Conservation (phyloP, 2,329 filamentous ascomycete genomes). For the Aureobasidium leucospermi region DNA sequence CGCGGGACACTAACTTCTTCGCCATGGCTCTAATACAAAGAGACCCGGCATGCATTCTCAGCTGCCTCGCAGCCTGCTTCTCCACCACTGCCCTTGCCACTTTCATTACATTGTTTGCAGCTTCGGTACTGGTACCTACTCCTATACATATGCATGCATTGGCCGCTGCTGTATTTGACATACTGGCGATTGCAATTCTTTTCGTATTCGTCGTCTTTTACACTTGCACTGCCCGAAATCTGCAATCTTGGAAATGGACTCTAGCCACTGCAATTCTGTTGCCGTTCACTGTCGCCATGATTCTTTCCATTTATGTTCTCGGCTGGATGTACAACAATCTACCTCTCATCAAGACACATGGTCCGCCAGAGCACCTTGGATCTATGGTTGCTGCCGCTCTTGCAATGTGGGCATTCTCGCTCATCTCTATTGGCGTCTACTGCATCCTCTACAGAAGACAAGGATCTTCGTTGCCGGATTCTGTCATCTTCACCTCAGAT, state of each 20-base stretch:
- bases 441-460: conserved; percentile 21
- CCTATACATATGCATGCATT: conserved; percentile 12
- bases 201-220: conserved; percentile 14
- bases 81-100: conserved; percentile 4
- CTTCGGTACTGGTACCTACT: not conserved
- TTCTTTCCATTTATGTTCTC: conserved; percentile 19
- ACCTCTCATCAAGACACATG: not conserved
- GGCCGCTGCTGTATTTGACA: conserved; percentile 18
- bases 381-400: conserved; percentile 21
- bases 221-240: not conserved
- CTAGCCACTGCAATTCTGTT: conserved; percentile 1
- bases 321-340: conserved; percentile 16
- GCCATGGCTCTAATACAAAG: not conserved
- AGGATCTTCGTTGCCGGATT: conserved; percentile 6
- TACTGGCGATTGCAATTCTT: conserved; percentile 15
- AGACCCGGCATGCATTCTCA: conserved; percentile 4
- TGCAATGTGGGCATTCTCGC: conserved; percentile 21
- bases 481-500: not conserved
- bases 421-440: conserved; percentile 21
- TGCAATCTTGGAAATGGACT: not conserved
- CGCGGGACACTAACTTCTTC: not conserved
- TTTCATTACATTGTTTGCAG: conserved; percentile 14
- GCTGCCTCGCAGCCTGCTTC: conserved; percentile 11
- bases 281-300: conserved; percentile 17
- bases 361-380: not conserved